Evolutionary conservation across 768 basidiomycete species (phyloP).

Genomic region (Rhodotorula diobovata): DNA sequence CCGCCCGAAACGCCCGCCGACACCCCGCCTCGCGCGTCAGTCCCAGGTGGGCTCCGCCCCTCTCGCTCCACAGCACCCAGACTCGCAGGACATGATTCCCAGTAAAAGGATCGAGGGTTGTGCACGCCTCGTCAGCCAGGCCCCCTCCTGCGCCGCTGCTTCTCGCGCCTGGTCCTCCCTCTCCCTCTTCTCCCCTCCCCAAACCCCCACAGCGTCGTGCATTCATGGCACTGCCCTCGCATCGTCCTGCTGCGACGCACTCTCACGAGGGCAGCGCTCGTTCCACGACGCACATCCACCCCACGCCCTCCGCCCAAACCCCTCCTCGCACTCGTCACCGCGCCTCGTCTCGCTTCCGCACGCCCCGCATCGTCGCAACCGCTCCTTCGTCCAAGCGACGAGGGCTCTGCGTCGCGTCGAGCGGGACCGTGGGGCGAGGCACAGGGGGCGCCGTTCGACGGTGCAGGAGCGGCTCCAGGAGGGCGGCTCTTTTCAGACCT

Average conservation of each 20-base stretch:
- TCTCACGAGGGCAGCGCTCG: not conserved
- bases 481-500: slow-evolving; percentile 13
- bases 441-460: not conserved
- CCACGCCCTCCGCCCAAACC: not conserved
- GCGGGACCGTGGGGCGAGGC: not conserved
- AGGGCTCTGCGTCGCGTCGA: not conserved
- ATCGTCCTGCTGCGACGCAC: not conserved
- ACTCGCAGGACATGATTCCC: slow-evolving; percentile 19
- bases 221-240: not conserved
- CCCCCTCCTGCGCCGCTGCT: not conserved
- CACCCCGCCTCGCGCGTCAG: too few species aligned
- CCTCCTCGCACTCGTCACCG: not conserved
- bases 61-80: too few species aligned
- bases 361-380: not conserved
- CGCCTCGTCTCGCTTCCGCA: not conserved
- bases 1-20: too few species aligned
- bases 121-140: not conserved
- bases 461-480: not conserved
- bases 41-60: not conserved
- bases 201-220: not conserved
- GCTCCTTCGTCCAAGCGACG: not conserved
- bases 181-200: not conserved
- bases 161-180: not conserved
- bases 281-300: slow-evolving; percentile 3
- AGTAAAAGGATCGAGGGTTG: slow-evolving; percentile 28